Percentiles rank a stretch among this genome's conserved stretches.
Conservation (phyloP, 2,329 filamentous ascomycete genomes). For the Fusarium liriodendri region DNA sequence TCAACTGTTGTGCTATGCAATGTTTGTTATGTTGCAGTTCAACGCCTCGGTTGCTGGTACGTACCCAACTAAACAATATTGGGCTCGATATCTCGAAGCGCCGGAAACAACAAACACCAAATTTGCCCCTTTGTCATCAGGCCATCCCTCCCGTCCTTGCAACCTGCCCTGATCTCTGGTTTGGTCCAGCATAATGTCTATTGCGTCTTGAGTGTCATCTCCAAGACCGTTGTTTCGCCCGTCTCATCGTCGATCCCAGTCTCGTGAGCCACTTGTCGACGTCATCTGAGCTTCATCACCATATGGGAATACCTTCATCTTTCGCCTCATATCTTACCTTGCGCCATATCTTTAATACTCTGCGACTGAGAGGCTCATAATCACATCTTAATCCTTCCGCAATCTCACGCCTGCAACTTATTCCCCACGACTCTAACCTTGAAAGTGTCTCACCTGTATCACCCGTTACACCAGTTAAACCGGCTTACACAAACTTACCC, state of each 20-base stretch:
- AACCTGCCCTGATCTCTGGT: neutral
- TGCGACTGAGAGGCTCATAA: neutral
- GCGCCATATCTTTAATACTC: neutral
- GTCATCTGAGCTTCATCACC: constrained; percentile 22
- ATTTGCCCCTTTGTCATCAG: neutral
- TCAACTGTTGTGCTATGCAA: neutral
- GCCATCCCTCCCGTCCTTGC: neutral
- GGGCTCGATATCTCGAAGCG: neutral
- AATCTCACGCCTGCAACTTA: neutral
- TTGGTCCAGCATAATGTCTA: neutral
- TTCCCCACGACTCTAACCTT: neutral
- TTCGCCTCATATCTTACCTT: constrained; percentile 16
- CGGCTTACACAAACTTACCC: neutral
- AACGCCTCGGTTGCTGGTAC: neutral
- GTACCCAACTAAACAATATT: neutral
- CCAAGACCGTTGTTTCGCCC: neutral
- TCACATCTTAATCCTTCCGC: neutral
- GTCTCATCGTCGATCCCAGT: neutral
- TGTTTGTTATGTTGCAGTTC: neutral
- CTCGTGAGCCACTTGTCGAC: constrained; percentile 17
- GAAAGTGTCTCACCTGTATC: neutral
- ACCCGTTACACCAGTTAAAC: neutral
- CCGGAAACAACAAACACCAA: neutral
- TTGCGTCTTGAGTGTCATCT: neutral
- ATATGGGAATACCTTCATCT: constrained; percentile 22